These are phyloP conservation scores for Quaeritorhiza haematococci DNA, from an alignment of 371 early-diverging fungal species.

Conservation along the genomic window DNA sequence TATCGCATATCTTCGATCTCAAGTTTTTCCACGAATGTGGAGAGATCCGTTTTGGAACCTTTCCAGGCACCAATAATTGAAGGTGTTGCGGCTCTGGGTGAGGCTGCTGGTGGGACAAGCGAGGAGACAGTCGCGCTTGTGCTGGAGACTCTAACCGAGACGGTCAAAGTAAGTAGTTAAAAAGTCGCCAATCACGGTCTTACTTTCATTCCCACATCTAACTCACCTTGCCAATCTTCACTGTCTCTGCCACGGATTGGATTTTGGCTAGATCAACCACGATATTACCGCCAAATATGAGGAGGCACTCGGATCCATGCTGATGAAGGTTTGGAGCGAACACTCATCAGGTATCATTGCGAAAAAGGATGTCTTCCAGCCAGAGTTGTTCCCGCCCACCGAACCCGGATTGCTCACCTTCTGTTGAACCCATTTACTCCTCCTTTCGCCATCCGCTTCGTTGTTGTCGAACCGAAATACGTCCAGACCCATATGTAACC, in stretches of 20 bases:
- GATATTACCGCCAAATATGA: slow-evolving; percentile 69
- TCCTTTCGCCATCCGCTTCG: too few species aligned
- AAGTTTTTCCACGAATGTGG: slow-evolving; percentile 5
- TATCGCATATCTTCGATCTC: too few species aligned
- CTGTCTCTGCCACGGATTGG: background rate
- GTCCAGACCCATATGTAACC: slow-evolving; percentile 55
- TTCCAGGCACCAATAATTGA: slow-evolving; percentile 67
- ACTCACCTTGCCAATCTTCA: background rate
- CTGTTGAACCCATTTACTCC: too few species aligned
- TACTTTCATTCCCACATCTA: background rate
- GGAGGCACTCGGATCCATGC: slow-evolving; percentile 62
- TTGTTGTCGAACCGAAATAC: too few species aligned
- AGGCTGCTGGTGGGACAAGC: slow-evolving; percentile 54
- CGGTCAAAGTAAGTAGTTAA: slow-evolving; percentile 63
- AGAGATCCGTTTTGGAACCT: slow-evolving; percentile 55
- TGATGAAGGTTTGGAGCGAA: slow-evolving; percentile 71
- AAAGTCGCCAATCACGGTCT: background rate
- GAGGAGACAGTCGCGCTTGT: slow-evolving; percentile 77
- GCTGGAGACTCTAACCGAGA: slow-evolving; percentile 68
- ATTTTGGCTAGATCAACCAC: slow-evolving; percentile 42
- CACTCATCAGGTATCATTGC: slow-evolving; percentile 59
- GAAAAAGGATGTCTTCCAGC: too few species aligned
- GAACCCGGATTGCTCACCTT: too few species aligned
- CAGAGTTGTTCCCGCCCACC: too few species aligned
- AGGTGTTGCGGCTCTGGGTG: slow-evolving; percentile 60